Conservation (phyloP, 2,329 filamentous ascomycete genomes). For the Talaromyces marneffei region DNA sequence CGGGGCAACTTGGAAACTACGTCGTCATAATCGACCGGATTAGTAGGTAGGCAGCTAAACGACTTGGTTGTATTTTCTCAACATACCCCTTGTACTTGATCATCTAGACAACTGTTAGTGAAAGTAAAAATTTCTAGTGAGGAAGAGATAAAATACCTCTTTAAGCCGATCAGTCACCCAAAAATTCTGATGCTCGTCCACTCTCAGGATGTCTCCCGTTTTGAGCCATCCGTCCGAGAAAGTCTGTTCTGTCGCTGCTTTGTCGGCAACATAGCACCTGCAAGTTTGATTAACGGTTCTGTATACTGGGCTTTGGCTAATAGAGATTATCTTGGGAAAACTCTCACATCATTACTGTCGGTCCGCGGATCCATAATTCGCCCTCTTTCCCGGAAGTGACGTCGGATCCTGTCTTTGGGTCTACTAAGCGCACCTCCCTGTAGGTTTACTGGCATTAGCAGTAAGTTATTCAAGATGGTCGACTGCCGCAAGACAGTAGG, state of each 20-base stretch:
- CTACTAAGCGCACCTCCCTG: constrained; percentile 18
- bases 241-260: constrained; percentile 16
- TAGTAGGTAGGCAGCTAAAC: neutral
- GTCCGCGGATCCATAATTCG: constrained; percentile 20
- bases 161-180: constrained; percentile 21
- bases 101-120: constrained; percentile 12
- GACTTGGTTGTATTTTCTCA: neutral
- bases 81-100: constrained; percentile 21
- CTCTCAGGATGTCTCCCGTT: constrained; percentile 19
- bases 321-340: neutral
- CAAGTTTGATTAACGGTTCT: neutral
- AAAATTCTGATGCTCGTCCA: constrained; percentile 18
- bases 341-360: constrained; percentile 18
- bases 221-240: constrained; percentile 19
- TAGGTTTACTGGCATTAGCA: neutral
- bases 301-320: neutral
- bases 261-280: constrained; percentile 19
- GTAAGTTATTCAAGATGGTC: neutral
- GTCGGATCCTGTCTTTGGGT: constrained; percentile 17
- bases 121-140: neutral
- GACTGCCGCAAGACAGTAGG: neutral
- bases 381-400: constrained; percentile 17
- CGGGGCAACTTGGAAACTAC: constrained; percentile 19
- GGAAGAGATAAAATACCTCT: constrained; percentile 14
- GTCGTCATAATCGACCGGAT: neutral